phyloP scores from a whole-genome alignment of 2,329 filamentous ascomycete species.

The Botrytis sinoallii region DNA sequence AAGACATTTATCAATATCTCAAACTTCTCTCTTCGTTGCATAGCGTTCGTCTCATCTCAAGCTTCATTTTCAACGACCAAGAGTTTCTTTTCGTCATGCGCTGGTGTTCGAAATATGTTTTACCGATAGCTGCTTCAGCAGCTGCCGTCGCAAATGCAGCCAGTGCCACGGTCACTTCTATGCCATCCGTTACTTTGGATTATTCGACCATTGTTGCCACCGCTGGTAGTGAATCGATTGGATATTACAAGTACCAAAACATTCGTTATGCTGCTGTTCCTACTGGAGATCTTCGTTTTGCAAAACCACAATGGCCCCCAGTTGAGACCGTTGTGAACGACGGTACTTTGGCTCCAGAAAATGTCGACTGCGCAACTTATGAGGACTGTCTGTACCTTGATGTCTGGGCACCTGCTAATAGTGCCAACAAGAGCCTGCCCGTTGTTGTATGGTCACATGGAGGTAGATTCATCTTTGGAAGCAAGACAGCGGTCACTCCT shows the following conservation, averaged over 20 bases:
- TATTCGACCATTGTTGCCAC: conserved; percentile 21
- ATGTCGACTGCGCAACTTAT: conserved; percentile 37
- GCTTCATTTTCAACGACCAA: not conserved
- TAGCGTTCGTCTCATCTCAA: not conserved
- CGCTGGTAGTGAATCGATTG: conserved; percentile 20
- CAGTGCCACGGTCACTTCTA: not conserved
- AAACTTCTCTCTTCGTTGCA: not conserved
- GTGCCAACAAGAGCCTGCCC: conserved; percentile 32
- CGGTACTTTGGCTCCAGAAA: conserved; percentile 36
- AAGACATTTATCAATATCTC: not conserved
- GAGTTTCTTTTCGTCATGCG: not conserved
- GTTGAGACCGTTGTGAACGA: conserved; percentile 38
- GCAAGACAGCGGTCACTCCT: conserved; percentile 38
- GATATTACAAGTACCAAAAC: conserved; percentile 35
- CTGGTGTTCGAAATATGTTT: not conserved
- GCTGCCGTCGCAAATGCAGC: not conserved
- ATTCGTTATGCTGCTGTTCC: conserved; percentile 40
- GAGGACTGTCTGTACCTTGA: conserved; percentile 37
- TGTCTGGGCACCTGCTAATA: conserved; percentile 33
- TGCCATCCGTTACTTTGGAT: conserved; percentile 22
- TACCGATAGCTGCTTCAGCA: not conserved
- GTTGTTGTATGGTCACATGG: conserved; percentile 38
- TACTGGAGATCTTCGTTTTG: conserved; percentile 38
- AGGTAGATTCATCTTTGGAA: conserved; percentile 30
- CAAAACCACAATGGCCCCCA: conserved; percentile 38